These are phyloP conservation scores for Sugiyamaella pinicola DNA, from an alignment of 1,139 yeast species.

Conservation along the genomic window DNA sequence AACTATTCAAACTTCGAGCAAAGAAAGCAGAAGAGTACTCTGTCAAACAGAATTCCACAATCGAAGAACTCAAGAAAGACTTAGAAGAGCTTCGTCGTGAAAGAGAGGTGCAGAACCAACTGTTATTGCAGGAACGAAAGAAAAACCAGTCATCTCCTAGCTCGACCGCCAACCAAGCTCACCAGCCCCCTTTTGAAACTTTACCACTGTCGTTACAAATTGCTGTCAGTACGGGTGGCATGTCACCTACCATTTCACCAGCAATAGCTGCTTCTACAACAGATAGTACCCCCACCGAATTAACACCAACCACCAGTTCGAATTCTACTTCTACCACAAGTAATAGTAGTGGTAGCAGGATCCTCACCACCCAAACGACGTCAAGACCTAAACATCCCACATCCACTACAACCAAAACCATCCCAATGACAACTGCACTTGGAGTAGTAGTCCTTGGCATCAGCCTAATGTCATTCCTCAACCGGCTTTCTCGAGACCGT, in stretches of 20 bases:
- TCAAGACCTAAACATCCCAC: slow-evolving; percentile 6
- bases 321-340: background rate
- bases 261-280: background rate
- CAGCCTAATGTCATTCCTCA: slow-evolving; percentile 34
- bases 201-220: slow-evolving; percentile 4
- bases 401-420: slow-evolving; percentile 4
- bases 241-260: slow-evolving; percentile 1
- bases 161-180: background rate
- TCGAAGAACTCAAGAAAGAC: slow-evolving; percentile 28
- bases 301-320: slow-evolving; percentile 1
- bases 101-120: slow-evolving; percentile 7
- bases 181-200: slow-evolving; percentile 1
- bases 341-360: too few relatives aligned
- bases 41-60: slow-evolving; percentile 25
- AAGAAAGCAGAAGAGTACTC: slow-evolving; percentile 31
- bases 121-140: slow-evolving; percentile 5
- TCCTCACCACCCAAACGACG: background rate
- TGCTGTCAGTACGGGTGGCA: slow-evolving; percentile 6
- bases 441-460: slow-evolving; percentile 37
- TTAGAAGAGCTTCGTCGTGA: slow-evolving; percentile 23
- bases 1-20: slow-evolving; percentile 27
- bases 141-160: slow-evolving; percentile 10
- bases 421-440: slow-evolving; percentile 34
- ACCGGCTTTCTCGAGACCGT: slow-evolving; percentile 30
- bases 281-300: background rate